Percentiles rank a stretch among this genome's conserved stretches.
These are phyloP conservation scores for Mrakia blollopis DNA, from an alignment of 768 basidiomycete species.

Conservation along the genomic window DNA sequence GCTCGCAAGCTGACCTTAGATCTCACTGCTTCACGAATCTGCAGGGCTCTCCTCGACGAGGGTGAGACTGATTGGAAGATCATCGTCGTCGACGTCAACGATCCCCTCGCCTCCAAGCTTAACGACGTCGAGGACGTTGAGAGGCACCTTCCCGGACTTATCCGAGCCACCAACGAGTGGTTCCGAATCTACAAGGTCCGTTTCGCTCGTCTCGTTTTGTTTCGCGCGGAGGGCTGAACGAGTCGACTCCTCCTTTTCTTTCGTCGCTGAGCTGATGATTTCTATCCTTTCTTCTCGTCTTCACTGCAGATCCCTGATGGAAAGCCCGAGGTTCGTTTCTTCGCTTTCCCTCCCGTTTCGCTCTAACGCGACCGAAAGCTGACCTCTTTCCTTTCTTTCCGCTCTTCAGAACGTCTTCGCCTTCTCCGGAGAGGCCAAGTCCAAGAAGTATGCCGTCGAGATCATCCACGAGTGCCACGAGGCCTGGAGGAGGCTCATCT, in stretches of 20 bases:
- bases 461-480: constrained; percentile 99
- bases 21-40: background rate
- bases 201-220: background rate
- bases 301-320: constrained; percentile 44
- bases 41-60: constrained; percentile 81
- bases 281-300: background rate
- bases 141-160: constrained; percentile 90
- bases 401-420: constrained; percentile 79
- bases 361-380: background rate
- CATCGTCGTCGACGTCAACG: constrained; percentile 91
- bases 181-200: constrained; percentile 58
- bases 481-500: constrained; percentile 90
- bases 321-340: constrained; percentile 43
- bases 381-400: constrained; percentile 8
- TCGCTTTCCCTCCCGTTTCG: background rate
- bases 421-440: constrained; percentile 99
- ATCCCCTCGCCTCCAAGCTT: constrained; percentile 90
- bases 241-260: background rate
- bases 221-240: background rate
- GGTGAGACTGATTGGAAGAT: constrained; percentile 99
- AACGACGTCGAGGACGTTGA: constrained; percentile 99
- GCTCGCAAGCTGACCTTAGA: too few species aligned
- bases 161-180: constrained; percentile 96
- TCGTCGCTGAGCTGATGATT: background rate
- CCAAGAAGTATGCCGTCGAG: constrained; percentile 98